Conservation (phyloP, 768 basidiomycete genomes). For the Leccinum truebloodii region DNA sequence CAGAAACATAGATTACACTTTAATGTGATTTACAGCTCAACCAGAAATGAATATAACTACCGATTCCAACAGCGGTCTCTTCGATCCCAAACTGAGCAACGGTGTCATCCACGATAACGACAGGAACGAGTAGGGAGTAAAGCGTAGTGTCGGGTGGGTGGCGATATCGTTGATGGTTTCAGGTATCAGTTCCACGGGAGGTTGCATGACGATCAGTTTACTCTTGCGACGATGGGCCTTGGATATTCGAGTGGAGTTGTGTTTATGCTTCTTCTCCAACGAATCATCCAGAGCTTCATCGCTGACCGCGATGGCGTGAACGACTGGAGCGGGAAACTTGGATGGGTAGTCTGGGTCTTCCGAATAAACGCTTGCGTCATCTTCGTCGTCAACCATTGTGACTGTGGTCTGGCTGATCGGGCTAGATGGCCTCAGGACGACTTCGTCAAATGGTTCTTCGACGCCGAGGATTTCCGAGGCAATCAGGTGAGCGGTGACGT, state of each 20-base stretch:
- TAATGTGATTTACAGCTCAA: conserved; percentile 23
- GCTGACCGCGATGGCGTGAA: not conserved
- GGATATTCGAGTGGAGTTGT: not conserved
- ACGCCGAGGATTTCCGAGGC: conserved; percentile 31
- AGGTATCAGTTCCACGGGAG: conserved; percentile 17
- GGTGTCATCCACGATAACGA: conserved; percentile 31
- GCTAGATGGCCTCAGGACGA: conserved; percentile 9
- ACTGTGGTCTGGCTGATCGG: conserved; percentile 20
- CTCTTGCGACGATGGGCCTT: conserved; percentile 14
- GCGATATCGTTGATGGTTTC: conserved; percentile 19
- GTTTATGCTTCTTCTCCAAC: conserved; percentile 1
- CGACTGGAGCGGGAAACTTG: conserved; percentile 2
- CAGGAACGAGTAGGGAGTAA: conserved; percentile 17
- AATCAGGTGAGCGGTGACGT: conserved; percentile 29
- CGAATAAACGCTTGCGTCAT: conserved; percentile 6
- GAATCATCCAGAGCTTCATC: conserved; percentile 5
- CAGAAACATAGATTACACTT: conserved; percentile 20
- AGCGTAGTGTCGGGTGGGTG: conserved; percentile 24
- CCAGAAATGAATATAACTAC: conserved; percentile 31
- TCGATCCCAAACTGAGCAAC: conserved; percentile 26
- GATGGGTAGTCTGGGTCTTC: conserved; percentile 5
- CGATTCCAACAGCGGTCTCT: conserved; percentile 33
- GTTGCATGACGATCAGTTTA: conserved; percentile 26
- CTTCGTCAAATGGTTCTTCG: conserved; percentile 17
- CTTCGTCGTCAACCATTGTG: conserved; percentile 24